Conservation (phyloP, 345 rosid genomes). For the Eucalyptus regnans region DNA sequence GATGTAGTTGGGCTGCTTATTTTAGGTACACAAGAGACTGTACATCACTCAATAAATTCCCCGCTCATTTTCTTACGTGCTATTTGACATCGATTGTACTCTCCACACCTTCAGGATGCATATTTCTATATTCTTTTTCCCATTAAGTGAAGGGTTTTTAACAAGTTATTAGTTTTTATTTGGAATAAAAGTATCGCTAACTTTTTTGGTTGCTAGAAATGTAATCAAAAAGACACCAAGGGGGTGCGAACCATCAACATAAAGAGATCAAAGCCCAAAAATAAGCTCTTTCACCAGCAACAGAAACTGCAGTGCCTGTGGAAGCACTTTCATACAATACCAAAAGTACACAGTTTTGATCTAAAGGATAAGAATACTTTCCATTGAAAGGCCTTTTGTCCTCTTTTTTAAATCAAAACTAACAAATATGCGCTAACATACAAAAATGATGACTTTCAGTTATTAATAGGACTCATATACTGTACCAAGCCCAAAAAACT, state of each 20-base stretch:
- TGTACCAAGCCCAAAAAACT: background rate
- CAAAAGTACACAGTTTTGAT: background rate
- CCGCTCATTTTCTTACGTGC: background rate
- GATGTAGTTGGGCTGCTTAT: background rate
- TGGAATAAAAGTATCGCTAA: background rate
- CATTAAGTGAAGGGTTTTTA: background rate
- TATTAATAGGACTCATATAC: background rate
- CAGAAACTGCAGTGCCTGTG: background rate
- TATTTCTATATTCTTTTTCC: background rate
- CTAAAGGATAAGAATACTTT: background rate
- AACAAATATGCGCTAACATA: background rate
- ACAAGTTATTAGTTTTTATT: background rate
- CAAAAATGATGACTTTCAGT: background rate
- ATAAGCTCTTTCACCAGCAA: background rate
- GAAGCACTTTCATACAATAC: background rate
- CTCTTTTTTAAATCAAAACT: background rate
- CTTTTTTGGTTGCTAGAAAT: background rate
- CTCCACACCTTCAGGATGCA: background rate
- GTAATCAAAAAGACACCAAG: background rate
- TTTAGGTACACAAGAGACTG: background rate
- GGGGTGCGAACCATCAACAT: background rate
- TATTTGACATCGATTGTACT: background rate
- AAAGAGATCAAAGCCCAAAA: background rate
- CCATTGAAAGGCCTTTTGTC: background rate
- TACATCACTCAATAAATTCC: background rate